Conservation (phyloP, 495 filamentous ascomycete genomes). For the Acidiella bohemica region DNA sequence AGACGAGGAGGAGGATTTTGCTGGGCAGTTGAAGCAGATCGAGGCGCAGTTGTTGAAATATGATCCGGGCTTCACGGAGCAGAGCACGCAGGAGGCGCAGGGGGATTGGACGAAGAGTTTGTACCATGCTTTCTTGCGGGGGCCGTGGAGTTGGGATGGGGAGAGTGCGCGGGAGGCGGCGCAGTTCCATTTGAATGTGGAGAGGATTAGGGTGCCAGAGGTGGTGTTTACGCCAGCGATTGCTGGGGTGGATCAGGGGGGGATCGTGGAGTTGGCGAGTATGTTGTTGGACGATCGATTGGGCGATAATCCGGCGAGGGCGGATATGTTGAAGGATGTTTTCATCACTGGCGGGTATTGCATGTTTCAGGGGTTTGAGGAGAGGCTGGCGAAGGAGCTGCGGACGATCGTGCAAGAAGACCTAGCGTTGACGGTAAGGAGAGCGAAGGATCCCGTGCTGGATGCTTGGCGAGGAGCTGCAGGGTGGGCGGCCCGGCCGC, state of each 20-base stretch:
- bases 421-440: constrained; percentile 21
- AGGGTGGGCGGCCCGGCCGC: constrained; percentile 53
- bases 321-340: constrained; percentile 47
- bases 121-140: constrained; percentile 76
- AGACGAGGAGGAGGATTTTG: constrained; percentile 80
- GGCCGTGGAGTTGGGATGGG: constrained; percentile 71
- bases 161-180: constrained; percentile 67
- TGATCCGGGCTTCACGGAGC: constrained; percentile 77
- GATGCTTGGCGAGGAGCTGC: constrained; percentile 78
- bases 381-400: constrained; percentile 41
- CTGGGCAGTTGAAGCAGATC: constrained; percentile 51
- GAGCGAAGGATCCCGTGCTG: constrained; percentile 36
- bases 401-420: constrained; percentile 5
- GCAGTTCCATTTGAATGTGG: constrained; percentile 90
- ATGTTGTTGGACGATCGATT: constrained; percentile 75
- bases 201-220: constrained; percentile 91
- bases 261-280: constrained; percentile 75
- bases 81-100: constrained; percentile 81
- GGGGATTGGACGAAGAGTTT: constrained; percentile 86
- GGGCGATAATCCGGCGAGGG: constrained; percentile 35
- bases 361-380: constrained; percentile 64
- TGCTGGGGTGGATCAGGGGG: constrained; percentile 88
- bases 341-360: constrained; percentile 80
- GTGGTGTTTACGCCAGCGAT: constrained; percentile 92
- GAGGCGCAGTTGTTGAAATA: constrained; percentile 76